Evolutionary conservation across 1,284 basidiomycete genomes (phyloP).

Genomic region (Schizopora paradoxa): DNA sequence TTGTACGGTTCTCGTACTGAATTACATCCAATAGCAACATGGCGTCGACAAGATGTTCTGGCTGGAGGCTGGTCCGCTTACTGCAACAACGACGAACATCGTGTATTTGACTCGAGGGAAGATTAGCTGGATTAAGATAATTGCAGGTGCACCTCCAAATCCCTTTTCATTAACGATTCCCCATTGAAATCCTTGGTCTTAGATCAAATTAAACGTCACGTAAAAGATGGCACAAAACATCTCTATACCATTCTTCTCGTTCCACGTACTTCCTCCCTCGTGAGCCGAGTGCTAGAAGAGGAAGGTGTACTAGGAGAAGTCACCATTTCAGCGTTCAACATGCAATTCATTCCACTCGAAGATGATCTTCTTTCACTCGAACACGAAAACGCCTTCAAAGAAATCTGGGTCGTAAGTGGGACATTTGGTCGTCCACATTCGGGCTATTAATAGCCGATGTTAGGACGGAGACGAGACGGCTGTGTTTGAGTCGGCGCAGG

Average conservation of each 20-base stretch:
- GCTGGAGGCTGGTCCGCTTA: constrained; percentile 86
- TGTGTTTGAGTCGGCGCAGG: constrained; percentile 85
- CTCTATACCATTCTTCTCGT: constrained; percentile 88
- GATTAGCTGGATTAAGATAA: constrained; percentile 81
- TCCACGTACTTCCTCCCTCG: constrained; percentile 83
- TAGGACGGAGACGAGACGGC: constrained; percentile 93
- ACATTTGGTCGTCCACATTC: constrained; percentile 7
- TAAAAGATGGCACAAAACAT: constrained; percentile 63
- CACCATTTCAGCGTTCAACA: constrained; percentile 78
- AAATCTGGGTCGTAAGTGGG: constrained; percentile 74
- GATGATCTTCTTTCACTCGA: constrained; percentile 89
- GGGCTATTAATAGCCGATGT: constrained; percentile 7
- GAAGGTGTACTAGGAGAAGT: constrained; percentile 91
- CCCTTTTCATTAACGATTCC: neutral
- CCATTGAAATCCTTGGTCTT: constrained; percentile 3
- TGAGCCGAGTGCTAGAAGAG: constrained; percentile 79
- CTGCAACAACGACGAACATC: constrained; percentile 82
- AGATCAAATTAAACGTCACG: constrained; percentile 87
- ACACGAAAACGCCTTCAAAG: constrained; percentile 76
- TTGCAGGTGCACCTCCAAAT: constrained; percentile 65
- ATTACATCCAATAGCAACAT: constrained; percentile 65
- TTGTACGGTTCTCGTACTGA: neutral
- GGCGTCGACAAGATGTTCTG: constrained; percentile 99
- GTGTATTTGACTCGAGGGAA: constrained; percentile 91
- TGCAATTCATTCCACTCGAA: constrained; percentile 91